Conservation (phyloP, 352 stramenopile genomes). For the Globisporangium solare region DNA sequence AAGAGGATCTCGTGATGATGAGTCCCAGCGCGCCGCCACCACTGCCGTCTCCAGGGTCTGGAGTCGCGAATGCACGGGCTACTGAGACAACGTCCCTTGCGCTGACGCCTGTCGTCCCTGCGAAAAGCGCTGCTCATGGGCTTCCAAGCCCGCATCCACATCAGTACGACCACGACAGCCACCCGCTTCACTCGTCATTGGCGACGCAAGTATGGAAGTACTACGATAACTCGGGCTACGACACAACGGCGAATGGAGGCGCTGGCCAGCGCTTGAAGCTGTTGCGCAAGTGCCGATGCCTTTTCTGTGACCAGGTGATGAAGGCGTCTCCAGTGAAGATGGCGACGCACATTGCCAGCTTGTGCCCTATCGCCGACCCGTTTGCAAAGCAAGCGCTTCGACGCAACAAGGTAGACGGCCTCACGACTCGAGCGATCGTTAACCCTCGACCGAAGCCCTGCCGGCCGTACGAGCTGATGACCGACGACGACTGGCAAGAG, state of each 20-base stretch:
- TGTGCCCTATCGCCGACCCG: slow-evolving; percentile 10
- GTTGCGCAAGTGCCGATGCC: slow-evolving; percentile 8
- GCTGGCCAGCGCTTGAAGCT: slow-evolving; percentile 1
- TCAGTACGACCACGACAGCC: background rate
- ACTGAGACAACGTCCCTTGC: background rate
- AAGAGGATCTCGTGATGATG: background rate
- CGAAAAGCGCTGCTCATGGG: background rate
- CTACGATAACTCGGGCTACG: slow-evolving; percentile 7
- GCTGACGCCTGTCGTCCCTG: slow-evolving; percentile 1
- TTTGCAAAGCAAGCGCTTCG: slow-evolving; percentile 9
- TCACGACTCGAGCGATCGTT: background rate
- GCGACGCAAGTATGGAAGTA: slow-evolving; percentile 11
- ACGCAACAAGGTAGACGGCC: background rate
- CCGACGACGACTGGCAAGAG: background rate
- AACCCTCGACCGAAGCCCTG: background rate
- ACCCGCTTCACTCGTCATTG: background rate
- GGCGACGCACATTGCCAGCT: slow-evolving; percentile 10
- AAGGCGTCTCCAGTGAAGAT: slow-evolving; percentile 7
- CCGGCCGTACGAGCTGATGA: background rate
- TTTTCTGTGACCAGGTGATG: slow-evolving; percentile 11
- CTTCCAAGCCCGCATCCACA: background rate
- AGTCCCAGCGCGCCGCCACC: background rate
- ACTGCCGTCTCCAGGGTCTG: background rate
- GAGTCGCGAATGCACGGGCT: background rate
- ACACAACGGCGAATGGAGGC: slow-evolving; percentile 2